Evolutionary conservation across 1,284 basidiomycete genomes (phyloP).

Genomic region (Coniferiporia sulphurascens): DNA sequence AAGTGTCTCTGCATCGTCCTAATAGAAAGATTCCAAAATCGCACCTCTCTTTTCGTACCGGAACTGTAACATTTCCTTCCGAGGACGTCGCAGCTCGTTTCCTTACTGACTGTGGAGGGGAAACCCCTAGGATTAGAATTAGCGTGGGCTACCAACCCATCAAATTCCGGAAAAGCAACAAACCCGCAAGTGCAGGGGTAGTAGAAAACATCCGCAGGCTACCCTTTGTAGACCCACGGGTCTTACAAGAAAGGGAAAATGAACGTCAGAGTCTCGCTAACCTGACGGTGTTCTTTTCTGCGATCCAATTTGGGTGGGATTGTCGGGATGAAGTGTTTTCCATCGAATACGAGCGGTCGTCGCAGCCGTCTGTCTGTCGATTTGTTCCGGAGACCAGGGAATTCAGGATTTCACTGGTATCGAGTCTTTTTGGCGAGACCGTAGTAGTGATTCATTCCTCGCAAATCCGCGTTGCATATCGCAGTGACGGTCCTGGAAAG

Average conservation of each 20-base stretch:
- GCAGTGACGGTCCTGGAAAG: constrained; percentile 25
- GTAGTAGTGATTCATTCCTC: constrained; percentile 41
- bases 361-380: constrained; percentile 19
- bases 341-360: constrained; percentile 45
- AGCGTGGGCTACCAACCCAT: constrained; percentile 31
- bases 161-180: constrained; percentile 35
- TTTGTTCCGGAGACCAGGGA: constrained; percentile 45
- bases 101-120: constrained; percentile 38
- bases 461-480: constrained; percentile 37
- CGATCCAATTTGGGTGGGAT: constrained; percentile 49
- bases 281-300: constrained; percentile 28
- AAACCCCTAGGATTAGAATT: constrained; percentile 22
- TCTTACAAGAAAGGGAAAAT: constrained; percentile 13
- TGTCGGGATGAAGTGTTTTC: constrained; percentile 52
- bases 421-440: constrained; percentile 24
- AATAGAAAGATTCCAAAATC: constrained; percentile 22
- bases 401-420: constrained; percentile 33
- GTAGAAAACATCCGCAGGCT: constrained; percentile 37
- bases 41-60: constrained; percentile 29
- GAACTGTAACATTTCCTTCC: constrained; percentile 45
- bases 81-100: constrained; percentile 37
- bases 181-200: constrained; percentile 30
- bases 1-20: constrained; percentile 40
- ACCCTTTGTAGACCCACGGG: constrained; percentile 43
- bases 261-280: constrained; percentile 24